phyloP scores from a whole-genome alignment of 2,329 filamentous ascomycete species.

The Clarireedia paspali region DNA sequence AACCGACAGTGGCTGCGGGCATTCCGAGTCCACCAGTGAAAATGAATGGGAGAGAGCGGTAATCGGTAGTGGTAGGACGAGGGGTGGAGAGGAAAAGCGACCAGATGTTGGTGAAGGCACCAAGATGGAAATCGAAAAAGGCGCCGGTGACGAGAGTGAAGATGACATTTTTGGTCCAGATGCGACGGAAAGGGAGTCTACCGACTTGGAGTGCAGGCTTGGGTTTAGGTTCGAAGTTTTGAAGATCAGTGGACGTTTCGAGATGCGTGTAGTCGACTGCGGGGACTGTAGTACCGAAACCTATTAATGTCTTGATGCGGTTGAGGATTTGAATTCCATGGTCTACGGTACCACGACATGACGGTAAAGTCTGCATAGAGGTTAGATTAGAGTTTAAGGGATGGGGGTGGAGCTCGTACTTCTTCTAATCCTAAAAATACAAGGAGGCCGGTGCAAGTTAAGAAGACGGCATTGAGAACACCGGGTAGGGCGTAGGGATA shows the following conservation, averaged over 20 bases:
- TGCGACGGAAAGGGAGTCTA: conserved; percentile 13
- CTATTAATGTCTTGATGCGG: conserved; percentile 2
- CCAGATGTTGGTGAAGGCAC: conserved; percentile 50
- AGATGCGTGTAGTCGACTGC: conserved; percentile 14
- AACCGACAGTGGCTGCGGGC: conserved; percentile 55
- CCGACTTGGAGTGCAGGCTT: background rate
- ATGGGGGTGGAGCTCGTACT: conserved; percentile 12
- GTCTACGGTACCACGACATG: conserved; percentile 2
- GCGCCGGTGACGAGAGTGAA: conserved; percentile 45
- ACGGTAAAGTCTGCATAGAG: conserved; percentile 5
- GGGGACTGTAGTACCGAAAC: background rate
- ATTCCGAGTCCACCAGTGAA: conserved; percentile 62
- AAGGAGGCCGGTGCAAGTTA: conserved; percentile 24
- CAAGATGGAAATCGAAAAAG: conserved; percentile 27
- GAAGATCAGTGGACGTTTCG: background rate
- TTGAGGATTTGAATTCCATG: conserved; percentile 4
- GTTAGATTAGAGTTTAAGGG: background rate
- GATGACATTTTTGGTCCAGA: conserved; percentile 25
- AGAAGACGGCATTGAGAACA: conserved; percentile 29
- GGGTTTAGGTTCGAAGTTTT: conserved; percentile 2
- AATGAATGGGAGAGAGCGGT: conserved; percentile 24
- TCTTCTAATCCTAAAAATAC: conserved; percentile 29
- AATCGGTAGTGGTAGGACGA: conserved; percentile 30
- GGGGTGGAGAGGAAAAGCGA: conserved; percentile 53
- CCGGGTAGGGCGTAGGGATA: conserved; percentile 38